phyloP scores from a whole-genome alignment of 179 eudicot species.

The Silene coronaria region DNA sequence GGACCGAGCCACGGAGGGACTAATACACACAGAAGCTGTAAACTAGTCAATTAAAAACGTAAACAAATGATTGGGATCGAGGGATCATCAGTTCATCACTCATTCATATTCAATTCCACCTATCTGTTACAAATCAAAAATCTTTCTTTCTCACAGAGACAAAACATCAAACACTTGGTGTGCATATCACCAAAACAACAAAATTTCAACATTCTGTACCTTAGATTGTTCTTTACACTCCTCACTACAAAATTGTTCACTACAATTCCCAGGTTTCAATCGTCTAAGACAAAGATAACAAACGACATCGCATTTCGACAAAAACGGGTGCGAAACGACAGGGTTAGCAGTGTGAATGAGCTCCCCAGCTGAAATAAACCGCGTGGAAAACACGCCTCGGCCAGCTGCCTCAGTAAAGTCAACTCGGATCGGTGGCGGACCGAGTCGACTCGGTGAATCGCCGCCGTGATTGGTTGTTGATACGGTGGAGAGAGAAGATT shows the following conservation, averaged over 20 bases:
- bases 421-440: conserved; percentile 77
- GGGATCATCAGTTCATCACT: no score
- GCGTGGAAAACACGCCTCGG: conserved; percentile 76
- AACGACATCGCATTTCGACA: conserved; percentile 33
- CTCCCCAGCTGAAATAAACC: conserved; percentile 54
- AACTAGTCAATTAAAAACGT: not conserved
- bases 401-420: conserved; percentile 62
- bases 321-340: conserved; percentile 62
- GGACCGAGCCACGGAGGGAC: no score
- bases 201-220: conserved; percentile 29
- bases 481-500: conserved; percentile 1
- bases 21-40: not conserved
- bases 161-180: conserved; percentile 38
- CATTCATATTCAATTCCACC: not conserved
- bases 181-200: conserved; percentile 13
- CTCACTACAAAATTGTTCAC: conserved; percentile 45
- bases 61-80: no score
- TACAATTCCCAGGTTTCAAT: conserved; percentile 12
- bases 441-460: conserved; percentile 20
- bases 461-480: conserved; percentile 5
- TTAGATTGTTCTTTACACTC: conserved; percentile 48
- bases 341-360: conserved; percentile 85
- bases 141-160: not conserved
- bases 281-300: conserved; percentile 67
- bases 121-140: not conserved